Base-by-base conservation (phyloP, 2,329 filamentous ascomycete genomes). In the Alternaria conjuncta region DNA sequence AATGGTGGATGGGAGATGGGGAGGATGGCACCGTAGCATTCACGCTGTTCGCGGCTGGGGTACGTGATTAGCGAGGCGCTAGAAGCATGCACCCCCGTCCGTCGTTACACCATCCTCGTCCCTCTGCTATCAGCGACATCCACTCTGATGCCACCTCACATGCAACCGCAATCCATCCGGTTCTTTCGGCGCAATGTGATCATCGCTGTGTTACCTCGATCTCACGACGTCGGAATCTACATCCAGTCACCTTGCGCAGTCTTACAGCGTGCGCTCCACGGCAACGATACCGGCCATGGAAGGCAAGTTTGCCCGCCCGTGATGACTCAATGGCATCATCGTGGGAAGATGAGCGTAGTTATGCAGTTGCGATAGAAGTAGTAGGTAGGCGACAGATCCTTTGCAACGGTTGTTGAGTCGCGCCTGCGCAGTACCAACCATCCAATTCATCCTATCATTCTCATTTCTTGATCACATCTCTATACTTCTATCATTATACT, bases 11-110 rank as follows among this genome's bases (percentile, higher is more conserved):
- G 64, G 71, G 71, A 70, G 74, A 72, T 70, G 74, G 71, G 72
- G 74, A 66, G 67, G 70, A 72, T 67, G 72, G 68, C 63, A 78
- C 74, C 66, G 76, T 79, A 73, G 71, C 73, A 79, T 79, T 76
- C 71, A 74, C 71, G 68, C 63, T 55, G 63, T 63, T 20, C 64
- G 59, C 65, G 59, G 62, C 64, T 62, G 69, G 71, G 65, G 64
- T 61, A 63, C 56, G 60, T 62, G 60, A 41, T 41, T 55, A 70
- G 71, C 67, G 70, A 64, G 70, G 57, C 62, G 74, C 72, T 61
- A 59, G 71, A 67, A 61, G 60, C 62, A 41, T 60, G 61, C 63
- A 65, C 54, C 57, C 57, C 57, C 60, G 64, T 62, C 28, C 60
- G 56, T 57, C 57, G 74, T 75, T 71, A 74, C 70, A 70, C 69